Conservation (phyloP, 768 basidiomycete species). For the Gloeopeniophorella convolvens region DNA sequence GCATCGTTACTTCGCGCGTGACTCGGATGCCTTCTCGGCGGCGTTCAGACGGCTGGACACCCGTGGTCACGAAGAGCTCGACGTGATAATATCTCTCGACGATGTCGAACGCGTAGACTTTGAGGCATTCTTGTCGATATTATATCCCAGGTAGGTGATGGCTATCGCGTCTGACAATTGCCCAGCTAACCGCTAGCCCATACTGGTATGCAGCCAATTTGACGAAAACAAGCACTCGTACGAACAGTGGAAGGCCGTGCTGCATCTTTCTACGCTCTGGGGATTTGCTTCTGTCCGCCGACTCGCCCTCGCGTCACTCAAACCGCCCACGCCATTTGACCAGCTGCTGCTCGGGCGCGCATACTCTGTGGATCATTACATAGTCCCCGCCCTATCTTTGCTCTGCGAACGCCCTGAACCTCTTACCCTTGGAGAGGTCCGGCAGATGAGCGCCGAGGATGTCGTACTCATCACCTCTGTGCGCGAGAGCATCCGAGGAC, state of each 20-base stretch:
- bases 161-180: too few relatives aligned
- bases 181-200: background rate
- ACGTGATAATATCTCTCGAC: constrained; percentile 8
- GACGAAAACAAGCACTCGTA: constrained; percentile 8
- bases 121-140: constrained; percentile 18
- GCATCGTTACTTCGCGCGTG: constrained; percentile 13
- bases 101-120: constrained; percentile 17
- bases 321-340: constrained; percentile 19
- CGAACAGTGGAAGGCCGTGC: constrained; percentile 20
- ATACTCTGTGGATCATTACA: constrained; percentile 15
- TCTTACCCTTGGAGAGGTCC: constrained; percentile 14
- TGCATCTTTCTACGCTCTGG: constrained; percentile 20
- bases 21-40: constrained; percentile 12
- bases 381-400: constrained; percentile 10
- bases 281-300: constrained; percentile 18
- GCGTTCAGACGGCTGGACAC: constrained; percentile 6
- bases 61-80: constrained; percentile 4
- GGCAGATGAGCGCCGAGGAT: constrained; percentile 15
- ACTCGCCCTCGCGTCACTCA: constrained; percentile 14
- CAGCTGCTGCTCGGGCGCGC: constrained; percentile 15
- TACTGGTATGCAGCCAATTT: constrained; percentile 10
- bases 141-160: constrained; percentile 19
- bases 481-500: constrained; percentile 18
- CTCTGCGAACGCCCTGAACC: constrained; percentile 15
- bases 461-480: constrained; percentile 12